Evolutionary conservation across 306 rosid genomes (phyloP).

Genomic region (Alnus rubra): DNA sequence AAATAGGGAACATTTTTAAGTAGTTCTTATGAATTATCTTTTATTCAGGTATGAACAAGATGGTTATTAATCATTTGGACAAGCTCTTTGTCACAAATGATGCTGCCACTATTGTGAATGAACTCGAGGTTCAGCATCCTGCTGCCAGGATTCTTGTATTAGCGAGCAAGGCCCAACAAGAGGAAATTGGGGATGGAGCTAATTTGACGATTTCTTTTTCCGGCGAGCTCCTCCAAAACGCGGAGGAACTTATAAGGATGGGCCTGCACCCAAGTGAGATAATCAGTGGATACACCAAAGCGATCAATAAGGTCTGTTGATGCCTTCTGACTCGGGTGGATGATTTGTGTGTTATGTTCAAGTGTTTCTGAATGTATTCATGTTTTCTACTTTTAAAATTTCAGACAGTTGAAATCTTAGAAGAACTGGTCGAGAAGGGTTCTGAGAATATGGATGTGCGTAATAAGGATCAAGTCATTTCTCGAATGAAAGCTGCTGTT

Average conservation of each 20-base stretch:
- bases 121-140: constrained; percentile 96
- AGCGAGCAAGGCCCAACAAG: constrained; percentile 90
- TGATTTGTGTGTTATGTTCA: neutral
- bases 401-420: constrained; percentile 70
- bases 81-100: constrained; percentile 93
- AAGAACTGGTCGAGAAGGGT: constrained; percentile 71
- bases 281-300: constrained; percentile 87
- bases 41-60: constrained; percentile 81
- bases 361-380: neutral
- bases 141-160: constrained; percentile 94
- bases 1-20: constrained; percentile 10
- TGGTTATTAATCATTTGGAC: constrained; percentile 96
- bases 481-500: constrained; percentile 84
- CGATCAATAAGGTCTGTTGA: constrained; percentile 65
- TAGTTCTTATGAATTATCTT: constrained; percentile 4
- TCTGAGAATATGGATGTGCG: constrained; percentile 94
- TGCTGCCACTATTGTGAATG: constrained; percentile 82
- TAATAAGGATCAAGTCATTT: constrained; percentile 73
- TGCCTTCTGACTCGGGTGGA: constrained; percentile 1
- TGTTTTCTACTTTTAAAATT: neutral
- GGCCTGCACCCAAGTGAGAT: constrained; percentile 94
- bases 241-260: constrained; percentile 94
- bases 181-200: constrained; percentile 96
- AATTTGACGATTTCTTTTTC: constrained; percentile 88
- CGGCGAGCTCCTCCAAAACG: constrained; percentile 84